Percentiles rank a stretch among this genome's conserved stretches.
Conservation (phyloP, 768 basidiomycete species). For the Filobasidium floriforme region DNA sequence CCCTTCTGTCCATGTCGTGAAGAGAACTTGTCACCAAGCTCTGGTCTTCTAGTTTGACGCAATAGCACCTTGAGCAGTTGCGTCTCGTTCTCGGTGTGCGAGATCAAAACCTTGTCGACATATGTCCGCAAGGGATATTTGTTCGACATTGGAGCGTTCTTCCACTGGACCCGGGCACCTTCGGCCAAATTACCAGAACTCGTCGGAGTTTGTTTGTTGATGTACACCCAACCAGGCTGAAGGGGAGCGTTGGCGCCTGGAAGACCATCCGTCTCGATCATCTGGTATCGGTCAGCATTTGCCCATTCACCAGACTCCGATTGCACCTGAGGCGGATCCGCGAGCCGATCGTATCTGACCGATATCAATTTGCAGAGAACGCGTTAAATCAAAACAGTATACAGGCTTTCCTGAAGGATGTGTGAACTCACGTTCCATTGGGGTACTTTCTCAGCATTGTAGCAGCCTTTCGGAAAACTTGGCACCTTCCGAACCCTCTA, state of each 20-base stretch:
- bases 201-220: constrained; percentile 93
- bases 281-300: constrained; percentile 66
- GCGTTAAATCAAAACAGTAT: background rate
- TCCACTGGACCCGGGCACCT: constrained; percentile 58
- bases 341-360: constrained; percentile 80
- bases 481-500: constrained; percentile 93
- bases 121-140: constrained; percentile 88
- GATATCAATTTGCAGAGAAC: too few species aligned
- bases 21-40: constrained; percentile 97
- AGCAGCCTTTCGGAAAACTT: constrained; percentile 90
- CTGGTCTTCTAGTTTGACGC: constrained; percentile 90
- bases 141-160: constrained; percentile 84
- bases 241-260: constrained; percentile 92
- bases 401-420: background rate
- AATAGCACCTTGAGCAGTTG: constrained; percentile 94
- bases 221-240: constrained; percentile 83
- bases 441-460: constrained; percentile 92
- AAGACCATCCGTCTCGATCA: constrained; percentile 84
- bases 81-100: constrained; percentile 92
- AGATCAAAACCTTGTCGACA: constrained; percentile 96
- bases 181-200: constrained; percentile 66
- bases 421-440: constrained; percentile 76
- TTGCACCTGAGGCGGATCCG: constrained; percentile 64
- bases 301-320: constrained; percentile 71
- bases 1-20: constrained; percentile 98